Evolutionary conservation across 2,329 filamentous ascomycete species (phyloP).

Genomic region (Ramularia endophylla): DNA sequence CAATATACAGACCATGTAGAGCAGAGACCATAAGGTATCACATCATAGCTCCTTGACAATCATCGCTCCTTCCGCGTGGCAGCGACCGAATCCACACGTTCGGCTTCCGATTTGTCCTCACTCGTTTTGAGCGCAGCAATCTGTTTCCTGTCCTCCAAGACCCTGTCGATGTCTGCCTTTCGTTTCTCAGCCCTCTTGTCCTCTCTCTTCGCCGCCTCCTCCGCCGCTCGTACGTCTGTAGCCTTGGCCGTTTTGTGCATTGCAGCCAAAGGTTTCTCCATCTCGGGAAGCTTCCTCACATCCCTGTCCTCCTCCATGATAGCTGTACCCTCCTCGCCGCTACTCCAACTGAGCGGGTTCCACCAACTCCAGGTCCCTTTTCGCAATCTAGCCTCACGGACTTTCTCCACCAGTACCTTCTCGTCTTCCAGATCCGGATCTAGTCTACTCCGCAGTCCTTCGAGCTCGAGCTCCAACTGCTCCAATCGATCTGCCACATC

Average conservation of each 20-base stretch:
- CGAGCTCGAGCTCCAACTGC: slow-evolving; percentile 48
- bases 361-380: slow-evolving; percentile 24
- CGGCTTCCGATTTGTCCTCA: slow-evolving; percentile 8
- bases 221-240: slow-evolving; percentile 3
- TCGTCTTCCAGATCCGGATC: slow-evolving; percentile 28
- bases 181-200: too few species aligned
- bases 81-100: slow-evolving; percentile 17
- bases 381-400: slow-evolving; percentile 22
- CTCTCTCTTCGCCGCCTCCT: neutral
- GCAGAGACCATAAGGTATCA: too few species aligned
- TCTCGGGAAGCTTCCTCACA: slow-evolving; percentile 8
- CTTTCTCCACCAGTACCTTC: slow-evolving; percentile 34
- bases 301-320: slow-evolving; percentile 11
- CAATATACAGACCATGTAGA: slow-evolving; percentile 7
- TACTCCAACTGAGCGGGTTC: slow-evolving; percentile 25
- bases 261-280: slow-evolving; percentile 4
- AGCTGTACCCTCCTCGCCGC: slow-evolving; percentile 12
- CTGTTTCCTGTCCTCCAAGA: too few species aligned
- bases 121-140: slow-evolving; percentile 1
- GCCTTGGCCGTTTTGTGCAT: slow-evolving; percentile 5
- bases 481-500: slow-evolving; percentile 55
- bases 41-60: too few species aligned
- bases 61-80: slow-evolving; percentile 21
- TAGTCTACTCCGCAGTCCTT: slow-evolving; percentile 30
- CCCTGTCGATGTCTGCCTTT: too few species aligned